Percentiles rank a stretch among this genome's conserved stretches.
Evolutionary conservation across 345 rosid species (phyloP).

Genomic region (Dipteronia sinensis): DNA sequence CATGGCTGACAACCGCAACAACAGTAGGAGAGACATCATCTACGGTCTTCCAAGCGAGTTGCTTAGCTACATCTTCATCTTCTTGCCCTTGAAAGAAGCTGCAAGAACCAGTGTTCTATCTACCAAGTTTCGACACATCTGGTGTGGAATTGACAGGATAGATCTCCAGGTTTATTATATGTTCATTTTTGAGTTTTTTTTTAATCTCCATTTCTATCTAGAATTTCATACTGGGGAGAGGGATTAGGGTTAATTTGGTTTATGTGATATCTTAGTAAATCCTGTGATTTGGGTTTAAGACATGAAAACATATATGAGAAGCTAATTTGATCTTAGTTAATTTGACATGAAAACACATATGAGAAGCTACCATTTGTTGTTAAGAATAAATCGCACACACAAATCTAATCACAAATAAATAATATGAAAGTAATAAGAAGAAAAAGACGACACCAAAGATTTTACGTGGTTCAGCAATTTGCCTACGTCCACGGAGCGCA

Average conservation of each 20-base stretch:
- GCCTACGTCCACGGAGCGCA: no score
- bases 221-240: background rate
- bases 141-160: conserved; percentile 19
- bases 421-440: no score
- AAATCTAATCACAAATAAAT: no score
- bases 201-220: background rate
- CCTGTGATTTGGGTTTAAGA: no score
- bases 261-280: no score
- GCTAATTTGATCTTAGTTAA: no score
- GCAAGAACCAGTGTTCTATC: conserved; percentile 36
- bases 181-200: background rate
- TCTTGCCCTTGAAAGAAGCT: conserved; percentile 42
- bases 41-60: conserved; percentile 20
- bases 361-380: no score
- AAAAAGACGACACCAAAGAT: no score
- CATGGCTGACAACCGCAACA: background rate
- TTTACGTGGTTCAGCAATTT: no score
- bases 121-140: conserved; percentile 30
- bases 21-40: background rate
- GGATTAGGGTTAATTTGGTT: background rate
- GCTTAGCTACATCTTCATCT: conserved; percentile 25
- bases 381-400: no score
- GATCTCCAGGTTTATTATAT: conserved; percentile 31
- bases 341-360: no score
- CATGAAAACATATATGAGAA: background rate